These are phyloP conservation scores for Quercus gilva DNA, from an alignment of 306 rosid genomes.

Conservation along the genomic window DNA sequence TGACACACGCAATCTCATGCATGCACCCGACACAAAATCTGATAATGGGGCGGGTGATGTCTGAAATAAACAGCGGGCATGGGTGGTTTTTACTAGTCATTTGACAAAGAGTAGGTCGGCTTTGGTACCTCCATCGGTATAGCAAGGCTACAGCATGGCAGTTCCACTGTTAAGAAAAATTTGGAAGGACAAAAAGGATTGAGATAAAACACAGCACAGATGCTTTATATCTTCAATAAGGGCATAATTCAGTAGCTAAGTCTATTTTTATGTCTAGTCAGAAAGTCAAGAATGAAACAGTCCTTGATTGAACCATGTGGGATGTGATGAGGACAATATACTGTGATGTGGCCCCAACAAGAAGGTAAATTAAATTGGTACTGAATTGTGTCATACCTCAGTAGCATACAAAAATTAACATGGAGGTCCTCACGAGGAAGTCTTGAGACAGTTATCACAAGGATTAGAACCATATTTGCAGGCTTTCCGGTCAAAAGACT, in stretches of 20 bases:
- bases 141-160: neutral
- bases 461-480: slow-evolving; percentile 83
- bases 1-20: too few species aligned
- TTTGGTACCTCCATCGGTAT: neutral
- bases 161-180: neutral
- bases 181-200: neutral
- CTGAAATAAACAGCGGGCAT: neutral
- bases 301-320: neutral
- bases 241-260: neutral
- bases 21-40: neutral
- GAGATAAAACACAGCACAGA: neutral
- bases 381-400: neutral
- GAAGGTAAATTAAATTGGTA: neutral
- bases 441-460: slow-evolving; percentile 84
- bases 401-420: neutral
- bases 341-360: neutral
- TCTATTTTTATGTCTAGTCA: too few species aligned
- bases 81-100: neutral
- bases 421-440: slow-evolving; percentile 35
- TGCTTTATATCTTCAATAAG: neutral
- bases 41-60: neutral
- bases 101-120: neutral
- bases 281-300: neutral
- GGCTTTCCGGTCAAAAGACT: slow-evolving; percentile 57
- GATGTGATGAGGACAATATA: neutral